Evolutionary conservation across 2,329 filamentous ascomycete species (phyloP), one percentile per base, ranked within the genome.

Genomic region (Diaporthe nobilis): DNA sequence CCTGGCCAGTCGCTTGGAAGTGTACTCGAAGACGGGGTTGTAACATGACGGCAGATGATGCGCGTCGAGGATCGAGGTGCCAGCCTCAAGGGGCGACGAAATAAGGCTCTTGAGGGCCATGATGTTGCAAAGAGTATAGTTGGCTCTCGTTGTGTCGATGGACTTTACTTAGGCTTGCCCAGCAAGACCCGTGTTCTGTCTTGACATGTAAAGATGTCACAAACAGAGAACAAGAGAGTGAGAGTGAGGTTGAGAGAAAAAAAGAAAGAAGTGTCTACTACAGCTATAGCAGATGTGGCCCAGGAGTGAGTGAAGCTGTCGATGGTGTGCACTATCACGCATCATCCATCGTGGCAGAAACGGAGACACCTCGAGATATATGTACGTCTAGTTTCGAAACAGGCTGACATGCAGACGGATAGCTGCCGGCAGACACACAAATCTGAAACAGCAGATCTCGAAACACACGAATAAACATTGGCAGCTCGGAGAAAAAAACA

Each of bases 41-140:
- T 92, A 81, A 58, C 87, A 85, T n/a, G 86, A 82, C 2, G 91
- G 90, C n/a, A 93, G 85, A 75, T 88, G 87, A 78, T 91, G 87
- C 47, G 85, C 85, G 79, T 92, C 89, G 76, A 92, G 87, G 73
- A 92, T 85, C 28, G 91, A 92, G 57, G 85, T 84, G 25, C 91
- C 91, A 39, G 91, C 91, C 85, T 92, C 91, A 74, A 93, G 87
- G 20, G 91, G 91, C 68, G 90, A 88, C 1, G 91, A 92, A 79
- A 93, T 93, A 74, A 84, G 86, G 73, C 87, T 84, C 83, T 91
- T 92, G 80, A 89, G 85, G 53, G 85, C 80, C 86, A 89, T 88
- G 47, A 42, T 80, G 15, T 34, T 12, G 0, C 25, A 6, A 31
- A 28, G 9, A 53, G 31, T 31, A 31, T 31, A 31, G 31, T 31